Conservation (phyloP, 1,284 basidiomycete genomes). For the Ustilago lituana region DNA sequence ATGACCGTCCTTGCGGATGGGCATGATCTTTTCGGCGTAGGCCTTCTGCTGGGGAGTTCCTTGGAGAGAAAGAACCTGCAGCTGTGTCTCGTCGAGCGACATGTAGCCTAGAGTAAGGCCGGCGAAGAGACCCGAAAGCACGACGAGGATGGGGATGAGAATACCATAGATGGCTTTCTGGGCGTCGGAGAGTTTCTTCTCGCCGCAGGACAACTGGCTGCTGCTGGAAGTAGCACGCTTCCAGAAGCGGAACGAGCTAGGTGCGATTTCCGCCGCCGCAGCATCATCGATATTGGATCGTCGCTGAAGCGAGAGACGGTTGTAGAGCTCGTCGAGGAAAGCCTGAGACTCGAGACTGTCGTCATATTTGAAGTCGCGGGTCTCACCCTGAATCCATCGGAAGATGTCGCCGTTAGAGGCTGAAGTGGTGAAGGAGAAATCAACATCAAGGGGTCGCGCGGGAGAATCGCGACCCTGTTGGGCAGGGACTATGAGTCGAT, state of each 20-base stretch:
- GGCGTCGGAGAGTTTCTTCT: conserved; percentile 23
- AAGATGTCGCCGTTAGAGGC: conserved; percentile 10
- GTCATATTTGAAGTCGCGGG: not conserved
- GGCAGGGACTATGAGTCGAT: conserved; percentile 32
- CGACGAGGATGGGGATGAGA: conserved; percentile 73
- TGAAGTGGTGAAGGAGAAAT: not conserved
- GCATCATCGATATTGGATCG: conserved; percentile 7
- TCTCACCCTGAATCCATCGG: conserved; percentile 25
- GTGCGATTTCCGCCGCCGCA: not conserved
- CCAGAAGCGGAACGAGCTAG: conserved; percentile 23
- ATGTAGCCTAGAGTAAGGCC: conserved; percentile 87
- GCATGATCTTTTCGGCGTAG: conserved; percentile 85
- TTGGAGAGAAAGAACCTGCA: conserved; percentile 84
- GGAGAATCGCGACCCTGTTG: conserved; percentile 8
- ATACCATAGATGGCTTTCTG: conserved; percentile 58
- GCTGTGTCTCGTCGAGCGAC: conserved; percentile 90
- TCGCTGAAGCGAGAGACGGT: conserved; percentile 23
- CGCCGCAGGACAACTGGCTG: conserved; percentile 7
- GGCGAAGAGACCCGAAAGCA: conserved; percentile 74
- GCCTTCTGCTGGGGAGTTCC: conserved; percentile 82
- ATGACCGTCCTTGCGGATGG: conserved; percentile 75
- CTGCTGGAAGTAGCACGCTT: conserved; percentile 25
- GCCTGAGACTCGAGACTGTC: conserved; percentile 6
- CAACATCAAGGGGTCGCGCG: conserved; percentile 13
- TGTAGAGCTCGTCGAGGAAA: conserved; percentile 39